These are phyloP conservation scores for Pythium dissotocum DNA, from an alignment of 352 stramenopile genomes.

Conservation along the genomic window DNA sequence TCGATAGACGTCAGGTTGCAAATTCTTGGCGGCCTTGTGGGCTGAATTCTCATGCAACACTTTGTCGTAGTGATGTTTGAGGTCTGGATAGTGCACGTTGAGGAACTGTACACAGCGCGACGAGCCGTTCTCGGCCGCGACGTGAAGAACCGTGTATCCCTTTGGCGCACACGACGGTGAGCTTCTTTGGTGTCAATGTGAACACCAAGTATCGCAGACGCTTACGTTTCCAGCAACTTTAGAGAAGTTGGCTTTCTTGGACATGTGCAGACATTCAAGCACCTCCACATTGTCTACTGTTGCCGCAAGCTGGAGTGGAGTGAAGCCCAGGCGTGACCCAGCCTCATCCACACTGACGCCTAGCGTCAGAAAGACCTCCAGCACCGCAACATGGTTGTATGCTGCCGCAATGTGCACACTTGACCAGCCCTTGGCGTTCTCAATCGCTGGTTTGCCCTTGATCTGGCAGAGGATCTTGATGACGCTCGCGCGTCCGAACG, in stretches of 20 bases:
- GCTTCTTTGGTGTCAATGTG: no score
- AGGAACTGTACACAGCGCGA: slow-evolving; percentile 56
- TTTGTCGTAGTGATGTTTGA: slow-evolving; percentile 37
- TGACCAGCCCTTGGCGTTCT: slow-evolving; percentile 75
- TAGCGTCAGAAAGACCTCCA: slow-evolving; percentile 47
- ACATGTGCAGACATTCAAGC: slow-evolving; percentile 41
- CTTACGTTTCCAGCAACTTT: slow-evolving; percentile 48
- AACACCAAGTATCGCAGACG: no score
- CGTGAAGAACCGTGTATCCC: slow-evolving; percentile 61
- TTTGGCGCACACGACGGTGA: no score
- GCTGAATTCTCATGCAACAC: slow-evolving; percentile 55
- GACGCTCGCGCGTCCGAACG: slow-evolving; percentile 47
- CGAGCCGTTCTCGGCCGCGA: slow-evolving; percentile 47
- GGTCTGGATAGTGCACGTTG: slow-evolving; percentile 33
- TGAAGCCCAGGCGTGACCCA: slow-evolving; percentile 55
- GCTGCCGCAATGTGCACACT: slow-evolving; percentile 56
- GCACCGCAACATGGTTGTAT: slow-evolving; percentile 49
- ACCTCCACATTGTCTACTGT: slow-evolving; percentile 55
- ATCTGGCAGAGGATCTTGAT: slow-evolving; percentile 66
- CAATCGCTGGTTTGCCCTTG: slow-evolving; percentile 54
- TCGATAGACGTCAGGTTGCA: slow-evolving; percentile 46
- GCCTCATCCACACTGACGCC: slow-evolving; percentile 45
- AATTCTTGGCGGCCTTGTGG: slow-evolving; percentile 58
- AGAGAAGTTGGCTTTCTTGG: slow-evolving; percentile 47
- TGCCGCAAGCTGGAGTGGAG: slow-evolving; percentile 56